Conservation (phyloP, 2,329 filamentous ascomycete genomes). For the Stachybotrys echinatus region DNA sequence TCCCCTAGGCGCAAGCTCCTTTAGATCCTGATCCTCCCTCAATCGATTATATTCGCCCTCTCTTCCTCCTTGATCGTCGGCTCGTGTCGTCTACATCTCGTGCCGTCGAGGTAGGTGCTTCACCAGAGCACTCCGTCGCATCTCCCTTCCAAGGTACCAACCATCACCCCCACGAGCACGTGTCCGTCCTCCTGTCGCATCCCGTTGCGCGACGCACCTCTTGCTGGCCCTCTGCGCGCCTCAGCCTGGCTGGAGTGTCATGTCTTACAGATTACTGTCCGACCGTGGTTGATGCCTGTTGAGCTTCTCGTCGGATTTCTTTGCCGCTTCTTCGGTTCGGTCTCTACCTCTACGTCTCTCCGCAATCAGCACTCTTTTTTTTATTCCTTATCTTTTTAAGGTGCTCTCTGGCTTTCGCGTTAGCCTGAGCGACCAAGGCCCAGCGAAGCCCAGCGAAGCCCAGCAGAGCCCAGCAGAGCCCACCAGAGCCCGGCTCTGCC, state of each 20-base stretch:
- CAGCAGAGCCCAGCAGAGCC: too few species aligned
- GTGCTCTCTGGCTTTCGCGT: background rate
- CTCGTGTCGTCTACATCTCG: too few species aligned
- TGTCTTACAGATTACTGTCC: background rate
- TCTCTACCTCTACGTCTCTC: too few species aligned
- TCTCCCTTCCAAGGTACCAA: too few species aligned
- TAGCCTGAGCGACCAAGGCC: background rate
- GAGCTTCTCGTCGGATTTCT: background rate
- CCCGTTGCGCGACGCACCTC: background rate
- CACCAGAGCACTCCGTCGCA: background rate
- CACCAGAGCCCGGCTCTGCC: background rate
- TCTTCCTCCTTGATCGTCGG: too few species aligned
- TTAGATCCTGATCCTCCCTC: background rate
- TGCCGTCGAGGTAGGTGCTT: background rate
- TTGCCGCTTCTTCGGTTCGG: too few species aligned
- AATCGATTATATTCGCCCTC: too few species aligned
- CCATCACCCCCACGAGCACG: background rate
- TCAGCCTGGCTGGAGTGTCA: background rate
- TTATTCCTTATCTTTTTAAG: too few species aligned
- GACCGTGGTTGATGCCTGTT: background rate
- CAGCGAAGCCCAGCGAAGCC: too few species aligned
- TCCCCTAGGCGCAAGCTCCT: background rate
- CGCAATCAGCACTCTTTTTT: too few species aligned
- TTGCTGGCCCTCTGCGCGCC: too few species aligned
- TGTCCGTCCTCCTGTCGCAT: background rate